phyloP scores from a whole-genome alignment of 495 filamentous ascomycete species.

The Amorphotheca resinae region DNA sequence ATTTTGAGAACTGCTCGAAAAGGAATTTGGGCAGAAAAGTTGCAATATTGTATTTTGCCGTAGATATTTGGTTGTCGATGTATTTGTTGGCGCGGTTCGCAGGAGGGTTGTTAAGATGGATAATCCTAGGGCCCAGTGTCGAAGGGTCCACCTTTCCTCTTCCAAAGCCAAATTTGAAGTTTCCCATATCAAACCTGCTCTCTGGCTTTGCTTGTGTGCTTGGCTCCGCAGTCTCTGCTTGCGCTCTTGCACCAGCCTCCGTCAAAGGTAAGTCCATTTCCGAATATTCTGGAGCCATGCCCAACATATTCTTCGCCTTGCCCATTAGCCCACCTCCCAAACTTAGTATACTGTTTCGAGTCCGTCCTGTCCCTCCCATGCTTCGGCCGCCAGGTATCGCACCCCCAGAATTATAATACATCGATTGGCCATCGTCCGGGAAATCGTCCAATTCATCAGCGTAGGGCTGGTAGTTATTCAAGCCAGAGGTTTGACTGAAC shows the following conservation, averaged over 20 bases:
- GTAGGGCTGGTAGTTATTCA: constrained; percentile 83
- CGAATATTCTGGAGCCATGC: constrained; percentile 85
- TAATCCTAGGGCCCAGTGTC: constrained; percentile 80
- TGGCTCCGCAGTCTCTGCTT: constrained; percentile 19
- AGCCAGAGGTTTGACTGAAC: constrained; percentile 75
- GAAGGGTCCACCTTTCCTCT: constrained; percentile 76
- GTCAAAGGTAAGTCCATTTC: constrained; percentile 97
- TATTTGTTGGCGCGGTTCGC: constrained; percentile 83
- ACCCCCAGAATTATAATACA: constrained; percentile 44
- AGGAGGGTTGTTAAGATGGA: constrained; percentile 94
- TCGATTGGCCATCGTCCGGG: constrained; percentile 60
- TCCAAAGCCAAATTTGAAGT: constrained; percentile 93
- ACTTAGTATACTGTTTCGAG: constrained; percentile 76
- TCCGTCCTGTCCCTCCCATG: constrained; percentile 43
- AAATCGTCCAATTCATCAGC: constrained; percentile 72
- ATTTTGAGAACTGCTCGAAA: constrained; percentile 98
- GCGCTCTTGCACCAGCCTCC: constrained; percentile 42
- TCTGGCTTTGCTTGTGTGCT: constrained; percentile 23
- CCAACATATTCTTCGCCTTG: constrained; percentile 76
- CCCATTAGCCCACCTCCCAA: constrained; percentile 81
- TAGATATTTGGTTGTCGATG: constrained; percentile 92
- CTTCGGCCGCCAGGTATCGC: constrained; percentile 32
- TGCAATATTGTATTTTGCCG: constrained; percentile 90
- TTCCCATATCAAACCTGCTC: constrained; percentile 54
- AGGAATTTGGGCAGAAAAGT: constrained; percentile 98